Base-by-base conservation (phyloP, 768 basidiomycete genomes). In the Mycena latifolia region DNA sequence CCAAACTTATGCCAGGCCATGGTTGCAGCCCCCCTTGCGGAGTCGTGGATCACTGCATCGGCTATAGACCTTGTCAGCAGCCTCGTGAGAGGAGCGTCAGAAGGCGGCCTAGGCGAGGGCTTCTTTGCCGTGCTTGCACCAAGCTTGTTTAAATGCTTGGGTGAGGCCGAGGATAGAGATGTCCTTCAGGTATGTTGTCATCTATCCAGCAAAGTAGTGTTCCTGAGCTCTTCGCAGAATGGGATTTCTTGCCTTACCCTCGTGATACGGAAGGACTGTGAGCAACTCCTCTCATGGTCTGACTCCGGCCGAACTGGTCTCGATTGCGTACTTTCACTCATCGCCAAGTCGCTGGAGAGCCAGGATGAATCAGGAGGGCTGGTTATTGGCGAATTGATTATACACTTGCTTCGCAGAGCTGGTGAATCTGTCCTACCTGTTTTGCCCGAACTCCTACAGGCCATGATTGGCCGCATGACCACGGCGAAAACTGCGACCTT, bases 351-450 rank as follows among this genome's bases (percentile, higher is more conserved):
- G 48, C 82, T 99, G 28, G 86, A 89, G 61, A 87, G 83, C 65
- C 88, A 93, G 67, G 93, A 95, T 66, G 98, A 99, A 77, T 92
- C 96, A 0, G 95, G 93, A 43, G 97, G 96, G 12, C 86, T 99
- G 24, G 92, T 93, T 56, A 92, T 98, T 51, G 98, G 98, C 22
- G 97, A 99, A 73, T 83, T 99, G 46, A 93, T 99, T 74, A 93
- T 99, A 69, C 96, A 98, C 72, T 82, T 99, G 27, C 82, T 99
- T 53, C 86, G 97, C 27, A 89, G 88, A 66, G 93, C 94, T 0
- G 94, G 94, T 15, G 88, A 90, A 15, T 81, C 89, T 2, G 86
- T 99, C 22, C 82, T 93, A 0, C 91, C 96, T 2, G 93, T 96
- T 8, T 85, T 99, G 20, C 94, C 95, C 2, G 90, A 95, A 67